Conservation (phyloP, 352 stramenopile species). For the Globisporangium cederbergense region DNA sequence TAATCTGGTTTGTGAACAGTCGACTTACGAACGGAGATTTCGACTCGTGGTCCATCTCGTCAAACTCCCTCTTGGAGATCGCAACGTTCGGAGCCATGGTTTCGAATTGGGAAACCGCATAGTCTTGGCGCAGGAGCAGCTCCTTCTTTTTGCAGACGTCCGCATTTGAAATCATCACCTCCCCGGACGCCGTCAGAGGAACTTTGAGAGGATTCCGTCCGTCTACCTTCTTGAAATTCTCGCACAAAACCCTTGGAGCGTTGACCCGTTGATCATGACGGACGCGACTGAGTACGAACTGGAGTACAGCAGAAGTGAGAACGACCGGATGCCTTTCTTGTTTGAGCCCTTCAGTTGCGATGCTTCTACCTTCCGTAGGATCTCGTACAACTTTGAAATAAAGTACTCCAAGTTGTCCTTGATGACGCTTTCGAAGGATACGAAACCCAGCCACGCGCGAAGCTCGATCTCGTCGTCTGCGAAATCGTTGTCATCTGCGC, state of each 20-base stretch:
- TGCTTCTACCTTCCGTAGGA: neutral
- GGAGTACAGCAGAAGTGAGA: slow-evolving; percentile 10
- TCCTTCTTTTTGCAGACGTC: neutral
- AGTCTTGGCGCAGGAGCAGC: neutral
- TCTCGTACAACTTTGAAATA: neutral
- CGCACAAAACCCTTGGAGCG: slow-evolving; percentile 11
- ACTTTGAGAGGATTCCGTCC: slow-evolving; percentile 1
- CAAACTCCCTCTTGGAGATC: neutral
- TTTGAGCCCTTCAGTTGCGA: neutral
- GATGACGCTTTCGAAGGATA: slow-evolving; percentile 3
- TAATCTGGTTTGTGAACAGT: slow-evolving; percentile 8
- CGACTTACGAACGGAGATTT: neutral
- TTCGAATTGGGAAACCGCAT: neutral
- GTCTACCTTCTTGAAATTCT: neutral
- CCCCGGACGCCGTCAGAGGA: neutral
- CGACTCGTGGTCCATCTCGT: neutral
- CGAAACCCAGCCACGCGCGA: neutral
- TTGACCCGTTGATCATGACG: slow-evolving; percentile 14
- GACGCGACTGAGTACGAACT: neutral
- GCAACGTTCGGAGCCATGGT: neutral
- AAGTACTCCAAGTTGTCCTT: slow-evolving; percentile 10
- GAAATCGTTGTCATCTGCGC: neutral
- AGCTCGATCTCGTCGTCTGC: slow-evolving; percentile 4
- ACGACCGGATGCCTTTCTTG: slow-evolving; percentile 7
- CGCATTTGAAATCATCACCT: too few species aligned